These are phyloP conservation scores for Ceratobasidium sp. DNA, from an alignment of 1,284 basidiomycete genomes.

Conservation along the genomic window DNA sequence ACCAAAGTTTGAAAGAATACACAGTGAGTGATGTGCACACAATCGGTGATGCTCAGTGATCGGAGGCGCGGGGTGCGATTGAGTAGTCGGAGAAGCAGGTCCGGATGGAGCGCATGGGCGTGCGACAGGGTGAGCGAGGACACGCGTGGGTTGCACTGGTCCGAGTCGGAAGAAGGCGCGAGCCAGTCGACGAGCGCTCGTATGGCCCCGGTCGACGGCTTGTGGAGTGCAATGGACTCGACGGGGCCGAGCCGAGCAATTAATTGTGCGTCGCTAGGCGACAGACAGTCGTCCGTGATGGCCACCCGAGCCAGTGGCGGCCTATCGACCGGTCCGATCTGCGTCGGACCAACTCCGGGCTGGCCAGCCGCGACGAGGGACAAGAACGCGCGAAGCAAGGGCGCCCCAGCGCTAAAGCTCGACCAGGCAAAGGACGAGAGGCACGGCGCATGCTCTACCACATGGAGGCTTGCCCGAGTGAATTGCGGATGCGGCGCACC, in stretches of 20 bases:
- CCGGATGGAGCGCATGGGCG: conserved; percentile 19
- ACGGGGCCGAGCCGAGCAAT: conserved; percentile 38
- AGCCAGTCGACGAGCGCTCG: conserved; percentile 34
- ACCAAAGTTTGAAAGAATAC: conserved; percentile 8
- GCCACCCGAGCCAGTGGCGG: conserved; percentile 23
- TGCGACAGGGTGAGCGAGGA: conserved; percentile 18
- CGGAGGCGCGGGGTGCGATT: conserved; percentile 7
- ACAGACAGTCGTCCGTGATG: conserved; percentile 40
- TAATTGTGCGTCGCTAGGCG: conserved; percentile 32
- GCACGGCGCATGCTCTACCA: conserved; percentile 30
- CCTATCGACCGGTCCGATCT: not conserved
- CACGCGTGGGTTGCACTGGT: conserved; percentile 5
- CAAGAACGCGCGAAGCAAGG: conserved; percentile 18
- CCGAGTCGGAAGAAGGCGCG: conserved; percentile 14
- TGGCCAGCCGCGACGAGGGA: conserved; percentile 2
- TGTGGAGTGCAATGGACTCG: conserved; percentile 33
- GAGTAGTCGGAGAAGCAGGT: conserved; percentile 24
- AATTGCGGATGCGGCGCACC: conserved; percentile 38
- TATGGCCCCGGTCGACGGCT: conserved; percentile 17
- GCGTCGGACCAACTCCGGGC: not conserved
- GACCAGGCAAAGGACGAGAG: conserved; percentile 40
- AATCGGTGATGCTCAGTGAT: conserved; percentile 37
- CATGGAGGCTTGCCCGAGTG: conserved; percentile 40
- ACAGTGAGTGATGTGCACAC: conserved; percentile 8
- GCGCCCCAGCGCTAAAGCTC: not conserved